A percentile compares a stretch with the other conserved stretches of the same genome.
These are phyloP conservation scores for Dryas alaskensis DNA, from an alignment of 306 rosid species.

Conservation along the genomic window DNA sequence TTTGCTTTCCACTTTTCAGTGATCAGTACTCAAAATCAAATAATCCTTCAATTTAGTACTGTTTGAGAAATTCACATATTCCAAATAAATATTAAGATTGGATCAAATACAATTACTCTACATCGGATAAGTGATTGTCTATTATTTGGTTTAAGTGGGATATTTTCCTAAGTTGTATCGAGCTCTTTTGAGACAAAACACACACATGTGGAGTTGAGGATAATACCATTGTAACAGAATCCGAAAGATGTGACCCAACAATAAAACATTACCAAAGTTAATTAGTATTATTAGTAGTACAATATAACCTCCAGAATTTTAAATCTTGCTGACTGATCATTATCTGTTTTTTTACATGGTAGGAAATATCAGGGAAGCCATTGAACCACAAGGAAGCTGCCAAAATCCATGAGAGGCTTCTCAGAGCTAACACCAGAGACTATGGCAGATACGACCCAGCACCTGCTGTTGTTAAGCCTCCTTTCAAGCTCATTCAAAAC, in stretches of 20 bases:
- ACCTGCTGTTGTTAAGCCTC: conserved; percentile 85
- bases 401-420: conserved; percentile 72
- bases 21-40: background rate
- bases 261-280: background rate
- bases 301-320: background rate
- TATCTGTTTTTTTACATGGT: background rate
- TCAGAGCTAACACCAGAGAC: conserved; percentile 66
- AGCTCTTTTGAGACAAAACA: too few species aligned
- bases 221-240: too few species aligned
- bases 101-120: too few species aligned
- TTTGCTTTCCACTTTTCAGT: background rate
- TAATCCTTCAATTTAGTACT: background rate
- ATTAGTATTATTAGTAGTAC: background rate
- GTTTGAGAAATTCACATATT: background rate
- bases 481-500: conserved; percentile 94
- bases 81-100: too few species aligned
- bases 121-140: too few species aligned
- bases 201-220: too few species aligned
- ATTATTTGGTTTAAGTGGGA: too few species aligned
- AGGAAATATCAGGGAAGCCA: conserved; percentile 21
- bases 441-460: conserved; percentile 92
- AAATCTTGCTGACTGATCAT: background rate
- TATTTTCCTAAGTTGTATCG: too few species aligned
- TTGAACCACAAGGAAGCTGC: conserved; percentile 34
- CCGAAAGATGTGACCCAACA: too few species aligned